A percentile compares a stretch with the other conserved stretches of the same genome.
These are phyloP conservation scores for Pontederia paniculata DNA, from an alignment of 176 grass and related monocot species.

Conservation along the genomic window DNA sequence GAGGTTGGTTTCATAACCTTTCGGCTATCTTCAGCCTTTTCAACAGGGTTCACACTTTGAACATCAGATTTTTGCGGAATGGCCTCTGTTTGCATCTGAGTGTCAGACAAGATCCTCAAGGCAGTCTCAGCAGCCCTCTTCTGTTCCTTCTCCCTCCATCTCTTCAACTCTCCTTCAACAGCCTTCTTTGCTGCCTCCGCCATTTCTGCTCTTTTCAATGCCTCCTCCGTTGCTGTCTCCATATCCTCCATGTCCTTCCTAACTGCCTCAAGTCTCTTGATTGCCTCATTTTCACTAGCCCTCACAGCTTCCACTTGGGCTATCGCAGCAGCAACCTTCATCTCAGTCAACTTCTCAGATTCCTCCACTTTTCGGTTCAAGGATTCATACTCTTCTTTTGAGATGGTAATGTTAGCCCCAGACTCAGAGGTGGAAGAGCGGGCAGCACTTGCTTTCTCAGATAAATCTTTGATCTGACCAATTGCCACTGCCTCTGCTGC, in stretches of 20 bases:
- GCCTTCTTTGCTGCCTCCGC: constrained; percentile 87
- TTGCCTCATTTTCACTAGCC: constrained; percentile 81
- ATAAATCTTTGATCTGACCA: constrained; percentile 77
- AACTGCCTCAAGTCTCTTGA: constrained; percentile 56
- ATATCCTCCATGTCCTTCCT: constrained; percentile 92
- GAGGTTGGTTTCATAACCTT: constrained; percentile 19
- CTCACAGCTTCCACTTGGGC: constrained; percentile 82
- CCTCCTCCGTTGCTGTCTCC: constrained; percentile 73
- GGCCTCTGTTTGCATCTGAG: constrained; percentile 25
- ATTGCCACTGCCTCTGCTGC: constrained; percentile 73
- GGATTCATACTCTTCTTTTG: constrained; percentile 84
- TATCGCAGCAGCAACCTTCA: constrained; percentile 87
- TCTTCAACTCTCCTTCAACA: constrained; percentile 84
- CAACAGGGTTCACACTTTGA: constrained; percentile 27
- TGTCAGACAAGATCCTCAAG: constrained; percentile 29
- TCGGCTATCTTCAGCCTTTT: constrained; percentile 41
- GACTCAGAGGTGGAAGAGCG: constrained; percentile 72
- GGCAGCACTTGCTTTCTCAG: constrained; percentile 57
- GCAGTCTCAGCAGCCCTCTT: constrained; percentile 49
- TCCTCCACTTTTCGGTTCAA: constrained; percentile 82
- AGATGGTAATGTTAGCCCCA: constrained; percentile 75
- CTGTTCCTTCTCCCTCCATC: constrained; percentile 77
- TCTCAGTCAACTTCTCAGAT: constrained; percentile 81
- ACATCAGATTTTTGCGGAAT: constrained; percentile 20
- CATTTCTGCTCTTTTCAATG: constrained; percentile 82